These are phyloP conservation scores for Fusarium acutatum DNA, from an alignment of 2,329 filamentous ascomycete genomes.

Conservation along the genomic window DNA sequence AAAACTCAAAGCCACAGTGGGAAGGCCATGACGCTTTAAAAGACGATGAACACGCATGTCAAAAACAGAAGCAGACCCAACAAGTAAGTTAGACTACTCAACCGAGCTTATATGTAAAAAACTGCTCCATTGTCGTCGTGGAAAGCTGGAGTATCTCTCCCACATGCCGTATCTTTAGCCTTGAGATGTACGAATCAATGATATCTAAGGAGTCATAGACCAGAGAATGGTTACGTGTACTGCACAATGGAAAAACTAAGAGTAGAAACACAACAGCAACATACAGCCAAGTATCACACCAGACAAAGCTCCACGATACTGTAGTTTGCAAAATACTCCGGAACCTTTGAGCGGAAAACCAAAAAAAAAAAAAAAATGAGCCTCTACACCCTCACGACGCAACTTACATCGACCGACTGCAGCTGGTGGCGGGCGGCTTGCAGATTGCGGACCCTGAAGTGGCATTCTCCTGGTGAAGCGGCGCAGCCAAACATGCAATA, in stretches of 20 bases:
- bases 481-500: slow-evolving; percentile 9
- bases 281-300: background rate
- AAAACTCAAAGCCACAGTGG: slow-evolving; percentile 17
- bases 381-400: slow-evolving; percentile 16
- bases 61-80: background rate
- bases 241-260: background rate
- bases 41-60: slow-evolving; percentile 14
- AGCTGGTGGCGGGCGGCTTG: slow-evolving; percentile 32
- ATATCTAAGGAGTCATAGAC: background rate
- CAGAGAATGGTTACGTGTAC: background rate
- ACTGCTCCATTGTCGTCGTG: background rate
- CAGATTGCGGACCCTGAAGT: slow-evolving; percentile 30
- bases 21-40: background rate
- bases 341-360: background rate
- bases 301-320: background rate
- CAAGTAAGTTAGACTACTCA: background rate
- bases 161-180: background rate
- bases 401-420: slow-evolving; percentile 7
- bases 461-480: slow-evolving; percentile 11
- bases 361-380: background rate
- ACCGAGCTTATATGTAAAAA: background rate
- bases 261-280: background rate
- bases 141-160: background rate
- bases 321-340: background rate
- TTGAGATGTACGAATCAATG: background rate